Base-by-base conservation (phyloP, 192 early-diverging fungal species). In the Umbelopsis vinacea region DNA sequence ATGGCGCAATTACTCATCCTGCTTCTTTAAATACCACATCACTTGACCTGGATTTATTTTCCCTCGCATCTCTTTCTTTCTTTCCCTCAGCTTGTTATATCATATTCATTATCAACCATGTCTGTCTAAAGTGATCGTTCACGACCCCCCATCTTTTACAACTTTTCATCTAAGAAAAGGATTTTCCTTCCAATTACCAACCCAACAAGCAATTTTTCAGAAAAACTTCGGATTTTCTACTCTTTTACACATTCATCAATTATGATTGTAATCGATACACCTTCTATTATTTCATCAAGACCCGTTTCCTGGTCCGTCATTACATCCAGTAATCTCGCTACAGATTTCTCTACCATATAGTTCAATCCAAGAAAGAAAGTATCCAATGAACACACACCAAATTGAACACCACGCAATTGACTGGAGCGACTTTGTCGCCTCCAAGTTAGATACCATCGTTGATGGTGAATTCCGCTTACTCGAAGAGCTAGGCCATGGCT, bases 401-500 rank as follows among this genome's bases (percentile, higher is more conserved):
- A 37, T 29, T 29, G 23, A 57, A 29, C 23, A 63, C 17, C 57
- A 63, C 4, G 3, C 33, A 15, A 37, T 37, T 37, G 57, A 70
- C 26, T 70, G 69, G 69, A 29, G 22, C 53, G 69, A 70, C 48
- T 54, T 72, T 57, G 71, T 55, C n/a, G 52, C 50, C 2, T 55
- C 71, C 45, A 57, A 57, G 35, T 38, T 72, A 29, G 71, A 72
- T 55, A 72, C 71, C 67, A 29, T 38, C 33, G 45, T 71, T 52
- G 71, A 57, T 72, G 57, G 46, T 67, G 71, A 76, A n/a, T 82
- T 82, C 68, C 76, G 80, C 46, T 74, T 86, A 43, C 52, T 86
- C 23, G 85, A 86, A 40, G 82, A 81, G 38, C 81, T 93, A 10
- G 91, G 91, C 47, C 85, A 89, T 24, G 91, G 91, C 48, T 89